A percentile compares a stretch with the other conserved stretches of the same genome.
These are phyloP conservation scores for Aspergillus costaricaensis DNA, from an alignment of 2,329 filamentous ascomycete genomes.

Conservation along the genomic window DNA sequence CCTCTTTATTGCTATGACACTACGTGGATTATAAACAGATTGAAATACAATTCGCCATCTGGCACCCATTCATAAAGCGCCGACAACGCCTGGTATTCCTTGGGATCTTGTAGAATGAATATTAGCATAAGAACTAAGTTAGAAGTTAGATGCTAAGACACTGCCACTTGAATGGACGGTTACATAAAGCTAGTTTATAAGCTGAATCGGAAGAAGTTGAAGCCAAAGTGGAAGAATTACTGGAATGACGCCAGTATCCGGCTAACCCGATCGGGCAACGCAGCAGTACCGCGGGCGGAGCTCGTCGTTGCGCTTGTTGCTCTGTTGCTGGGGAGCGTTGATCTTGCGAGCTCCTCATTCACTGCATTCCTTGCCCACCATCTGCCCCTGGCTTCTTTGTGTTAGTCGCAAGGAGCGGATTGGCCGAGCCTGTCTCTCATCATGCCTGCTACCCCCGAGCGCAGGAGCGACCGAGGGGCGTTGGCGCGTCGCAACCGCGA, in stretches of 20 bases:
- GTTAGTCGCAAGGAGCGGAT: not conserved
- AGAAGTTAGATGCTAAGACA: no score
- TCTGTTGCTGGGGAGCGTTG: not conserved
- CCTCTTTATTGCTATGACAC: not conserved
- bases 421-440: conserved; percentile 12
- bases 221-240: not conserved
- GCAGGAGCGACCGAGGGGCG: conserved; percentile 29
- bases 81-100: not conserved
- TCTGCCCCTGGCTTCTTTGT: not conserved
- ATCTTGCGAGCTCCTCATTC: conserved; percentile 2
- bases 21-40: not conserved
- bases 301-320: not conserved
- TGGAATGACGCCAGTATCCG: conserved; percentile 4
- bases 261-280: conserved; percentile 21
- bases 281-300: conserved; percentile 8
- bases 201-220: not conserved
- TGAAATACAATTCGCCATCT: not conserved
- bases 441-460: conserved; percentile 37
- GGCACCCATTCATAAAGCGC: not conserved
- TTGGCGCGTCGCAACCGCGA: conserved; percentile 33
- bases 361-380: not conserved
- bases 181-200: no score
- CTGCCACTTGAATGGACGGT: no score
- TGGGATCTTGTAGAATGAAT: no score
- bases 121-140: no score